Evolutionary conservation across 2,329 filamentous ascomycete genomes (phyloP).

Genomic region (Fusarium sp.): DNA sequence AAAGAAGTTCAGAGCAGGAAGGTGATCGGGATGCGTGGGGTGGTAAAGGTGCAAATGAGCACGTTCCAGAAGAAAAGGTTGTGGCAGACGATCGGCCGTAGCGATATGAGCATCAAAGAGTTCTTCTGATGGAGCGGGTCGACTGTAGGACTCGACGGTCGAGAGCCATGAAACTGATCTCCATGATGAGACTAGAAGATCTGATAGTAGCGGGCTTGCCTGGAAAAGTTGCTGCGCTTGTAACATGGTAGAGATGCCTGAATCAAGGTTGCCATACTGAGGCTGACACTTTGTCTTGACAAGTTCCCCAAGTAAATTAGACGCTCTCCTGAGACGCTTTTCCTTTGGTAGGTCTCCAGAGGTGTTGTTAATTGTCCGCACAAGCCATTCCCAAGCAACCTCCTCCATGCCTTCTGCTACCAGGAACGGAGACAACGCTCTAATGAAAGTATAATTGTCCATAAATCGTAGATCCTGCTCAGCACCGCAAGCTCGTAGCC

Average conservation of each 20-base stretch:
- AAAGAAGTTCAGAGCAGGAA: constrained; percentile 61
- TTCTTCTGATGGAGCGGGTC: constrained; percentile 57
- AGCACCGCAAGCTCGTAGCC: constrained; percentile 64
- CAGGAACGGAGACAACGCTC: constrained; percentile 61
- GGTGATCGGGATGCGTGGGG: constrained; percentile 61
- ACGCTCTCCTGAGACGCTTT: constrained; percentile 45
- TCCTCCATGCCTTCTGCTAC: constrained; percentile 64
- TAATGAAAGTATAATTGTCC: constrained; percentile 52
- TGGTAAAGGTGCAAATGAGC: constrained; percentile 68
- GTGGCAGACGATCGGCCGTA: constrained; percentile 56
- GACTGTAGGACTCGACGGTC: constrained; percentile 62
- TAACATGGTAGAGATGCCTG: constrained; percentile 61
- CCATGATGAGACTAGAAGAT: constrained; percentile 59
- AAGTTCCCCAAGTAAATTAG: constrained; percentile 54
- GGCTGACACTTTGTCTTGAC: constrained; percentile 57
- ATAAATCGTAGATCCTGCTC: constrained; percentile 62
- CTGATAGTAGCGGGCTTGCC: constrained; percentile 49
- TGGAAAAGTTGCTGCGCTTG: constrained; percentile 59
- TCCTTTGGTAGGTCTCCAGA: constrained; percentile 36
- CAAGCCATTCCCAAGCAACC: constrained; percentile 65
- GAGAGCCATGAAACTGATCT: constrained; percentile 62
- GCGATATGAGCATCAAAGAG: constrained; percentile 66
- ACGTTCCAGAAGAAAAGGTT: constrained; percentile 56
- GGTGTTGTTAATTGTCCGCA: constrained; percentile 52
- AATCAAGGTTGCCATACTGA: constrained; percentile 58